Evolutionary conservation across 2,329 filamentous ascomycete genomes (phyloP).

Genomic region (Pseudogymnoascus sp.): DNA sequence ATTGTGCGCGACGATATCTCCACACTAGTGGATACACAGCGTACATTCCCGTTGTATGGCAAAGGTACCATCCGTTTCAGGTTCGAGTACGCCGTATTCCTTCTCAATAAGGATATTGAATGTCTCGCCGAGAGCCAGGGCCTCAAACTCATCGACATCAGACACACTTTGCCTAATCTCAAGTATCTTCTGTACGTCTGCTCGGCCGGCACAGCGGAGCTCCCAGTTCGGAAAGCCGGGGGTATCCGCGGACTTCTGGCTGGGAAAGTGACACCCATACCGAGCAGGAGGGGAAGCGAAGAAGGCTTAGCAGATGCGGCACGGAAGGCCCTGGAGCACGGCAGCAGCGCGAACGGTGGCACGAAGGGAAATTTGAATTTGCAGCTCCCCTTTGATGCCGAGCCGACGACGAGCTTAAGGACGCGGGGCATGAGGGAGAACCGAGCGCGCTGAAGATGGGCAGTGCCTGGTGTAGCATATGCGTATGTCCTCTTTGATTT

Average conservation of each 20-base stretch:
- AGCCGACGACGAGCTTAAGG: slow-evolving; percentile 22
- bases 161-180: slow-evolving; percentile 86
- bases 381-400: slow-evolving; percentile 15
- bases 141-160: slow-evolving; percentile 76
- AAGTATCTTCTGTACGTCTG: slow-evolving; percentile 89
- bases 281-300: slow-evolving; percentile 24
- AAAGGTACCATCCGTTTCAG: slow-evolving; percentile 68
- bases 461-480: neutral
- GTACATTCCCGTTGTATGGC: slow-evolving; percentile 75
- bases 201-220: slow-evolving; percentile 62
- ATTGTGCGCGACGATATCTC: slow-evolving; percentile 69
- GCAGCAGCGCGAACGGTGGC: slow-evolving; percentile 15
- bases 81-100: slow-evolving; percentile 92
- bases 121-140: slow-evolving; percentile 55
- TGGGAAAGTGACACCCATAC: slow-evolving; percentile 25
- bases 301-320: slow-evolving; percentile 22
- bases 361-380: slow-evolving; percentile 10
- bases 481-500: neutral
- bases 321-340: slow-evolving; percentile 23
- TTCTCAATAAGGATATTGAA: slow-evolving; percentile 95
- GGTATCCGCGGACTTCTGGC: slow-evolving; percentile 52
- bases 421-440: slow-evolving; percentile 29
- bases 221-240: slow-evolving; percentile 53
- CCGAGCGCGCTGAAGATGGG: neutral
- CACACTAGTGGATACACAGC: slow-evolving; percentile 37